Conservation (phyloP, 306 rosid genomes). For the Amphicarpaea edgeworthii region DNA sequence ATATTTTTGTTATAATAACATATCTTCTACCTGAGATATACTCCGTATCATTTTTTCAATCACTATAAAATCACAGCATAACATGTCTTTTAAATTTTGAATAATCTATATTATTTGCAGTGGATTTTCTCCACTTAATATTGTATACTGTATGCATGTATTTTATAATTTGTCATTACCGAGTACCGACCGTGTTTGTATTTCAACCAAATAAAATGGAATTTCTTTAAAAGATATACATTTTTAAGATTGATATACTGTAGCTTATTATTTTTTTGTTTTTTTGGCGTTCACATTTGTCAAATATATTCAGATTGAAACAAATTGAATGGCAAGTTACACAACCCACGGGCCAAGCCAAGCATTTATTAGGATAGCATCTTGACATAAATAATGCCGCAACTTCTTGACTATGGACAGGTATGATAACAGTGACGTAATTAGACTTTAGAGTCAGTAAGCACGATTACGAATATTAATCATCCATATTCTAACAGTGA, state of each 20-base stretch:
- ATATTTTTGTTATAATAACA: too few relatives aligned
- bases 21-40: too few relatives aligned
- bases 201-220: too few relatives aligned
- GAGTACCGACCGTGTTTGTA: too few relatives aligned
- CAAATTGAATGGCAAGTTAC: background rate
- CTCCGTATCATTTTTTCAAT: too few relatives aligned
- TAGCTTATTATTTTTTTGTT: background rate
- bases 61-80: background rate
- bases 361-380: conserved; percentile 22
- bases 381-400: conserved; percentile 17
- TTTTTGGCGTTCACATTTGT: background rate
- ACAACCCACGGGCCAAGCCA: conserved; percentile 28
- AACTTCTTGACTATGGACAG: conserved; percentile 12
- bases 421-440: conserved; percentile 7
- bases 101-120: background rate
- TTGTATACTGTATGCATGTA: background rate
- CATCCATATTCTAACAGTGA: too few relatives aligned
- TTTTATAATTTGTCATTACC: too few relatives aligned
- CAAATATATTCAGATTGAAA: background rate
- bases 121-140: background rate
- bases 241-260: too few relatives aligned
- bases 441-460: background rate
- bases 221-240: too few relatives aligned
- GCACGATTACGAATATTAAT: background rate
- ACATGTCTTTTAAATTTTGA: background rate